These are phyloP conservation scores for Ceratobasidium sp. DNA, from an alignment of 1,284 basidiomycete species.

Conservation along the genomic window DNA sequence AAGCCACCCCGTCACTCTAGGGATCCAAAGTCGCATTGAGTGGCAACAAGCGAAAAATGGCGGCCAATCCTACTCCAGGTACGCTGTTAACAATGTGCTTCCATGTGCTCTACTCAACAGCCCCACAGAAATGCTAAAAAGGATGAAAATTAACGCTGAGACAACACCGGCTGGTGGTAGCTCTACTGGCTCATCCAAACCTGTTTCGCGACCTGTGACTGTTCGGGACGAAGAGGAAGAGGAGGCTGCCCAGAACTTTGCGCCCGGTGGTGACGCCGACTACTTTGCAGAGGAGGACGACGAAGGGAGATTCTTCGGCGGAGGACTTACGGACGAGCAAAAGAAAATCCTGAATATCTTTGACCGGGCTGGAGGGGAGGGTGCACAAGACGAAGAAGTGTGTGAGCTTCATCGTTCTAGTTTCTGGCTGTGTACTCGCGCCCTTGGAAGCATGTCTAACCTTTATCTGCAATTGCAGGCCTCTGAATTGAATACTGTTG, in stretches of 20 bases:
- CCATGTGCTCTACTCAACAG: slow-evolving; percentile 6
- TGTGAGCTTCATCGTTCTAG: slow-evolving; percentile 49
- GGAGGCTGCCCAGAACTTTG: slow-evolving; percentile 59
- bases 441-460: slow-evolving; percentile 20
- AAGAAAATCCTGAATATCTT: slow-evolving; percentile 91
- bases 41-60: slow-evolving; percentile 76
- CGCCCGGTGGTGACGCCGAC: slow-evolving; percentile 82
- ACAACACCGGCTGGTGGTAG: slow-evolving; percentile 46
- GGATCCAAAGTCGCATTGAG: slow-evolving; percentile 70
- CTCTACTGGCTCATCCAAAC: slow-evolving; percentile 49
- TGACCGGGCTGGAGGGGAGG: slow-evolving; percentile 66
- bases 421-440: slow-evolving; percentile 46
- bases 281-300: slow-evolving; percentile 89
- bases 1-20: slow-evolving; percentile 50
- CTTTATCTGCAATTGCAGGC: slow-evolving; percentile 53
- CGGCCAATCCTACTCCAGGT: slow-evolving; percentile 75
- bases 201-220: slow-evolving; percentile 56
- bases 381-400: slow-evolving; percentile 71
- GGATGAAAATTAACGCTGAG: slow-evolving; percentile 64
- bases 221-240: slow-evolving; percentile 60
- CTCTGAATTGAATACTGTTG: slow-evolving; percentile 69
- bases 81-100: slow-evolving; percentile 24
- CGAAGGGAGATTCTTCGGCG: slow-evolving; percentile 88
- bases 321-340: slow-evolving; percentile 83
- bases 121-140: slow-evolving; percentile 71